Base-by-base conservation (phyloP, 1,284 basidiomycete species). In the Leccinum huronense region DNA sequence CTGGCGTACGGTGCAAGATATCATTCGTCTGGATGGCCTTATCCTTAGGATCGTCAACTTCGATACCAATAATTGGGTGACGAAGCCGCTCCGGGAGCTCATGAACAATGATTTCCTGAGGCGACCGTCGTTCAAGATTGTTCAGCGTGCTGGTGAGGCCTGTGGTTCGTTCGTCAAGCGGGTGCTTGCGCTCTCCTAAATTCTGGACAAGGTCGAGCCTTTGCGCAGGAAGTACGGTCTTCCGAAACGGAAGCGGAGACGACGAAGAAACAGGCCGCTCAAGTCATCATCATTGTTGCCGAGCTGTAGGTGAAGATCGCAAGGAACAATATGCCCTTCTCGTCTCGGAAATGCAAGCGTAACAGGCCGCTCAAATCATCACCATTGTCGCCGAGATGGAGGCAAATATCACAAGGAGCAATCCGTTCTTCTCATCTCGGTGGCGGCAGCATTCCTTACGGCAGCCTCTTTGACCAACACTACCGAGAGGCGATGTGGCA, bases 91-190 rank as follows among this genome's bases (percentile, higher is more conserved):
- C 33, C 93, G 97, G 38, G 96, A 98, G 59, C 81, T 86, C 66
- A 97, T 99, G 93, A 95, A 92, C 80, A 88, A 84, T 69, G 96
- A 99, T 68, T 99, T 94, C 83, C 83, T 99, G 69, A 91, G 89
- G 71, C 88, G 93, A 45, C 91, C 96, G 0, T 89, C 90, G 3
- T 99, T 90, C 83, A 98, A 98, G 75, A 93, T 85, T 8, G 96
- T 99, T 61, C 91, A 99, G 73, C 91, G 93, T 64, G 97, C 97
- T 30, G 96, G 93, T 80, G 94, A 91, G 80, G 98, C 98, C 31
- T 99, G 97, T 76, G 97, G 97, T 55, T 98, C 97, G 23, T 86
- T 99, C 45, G 97, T 97, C 68, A 97, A 98, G 76, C 98, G 97
- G 97, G 96, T 91, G 8, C 87, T 99, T 63, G 97, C 97, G 1